Conservation (phyloP, 106 monocot genomes). For the Platanthera guangdongensis region DNA sequence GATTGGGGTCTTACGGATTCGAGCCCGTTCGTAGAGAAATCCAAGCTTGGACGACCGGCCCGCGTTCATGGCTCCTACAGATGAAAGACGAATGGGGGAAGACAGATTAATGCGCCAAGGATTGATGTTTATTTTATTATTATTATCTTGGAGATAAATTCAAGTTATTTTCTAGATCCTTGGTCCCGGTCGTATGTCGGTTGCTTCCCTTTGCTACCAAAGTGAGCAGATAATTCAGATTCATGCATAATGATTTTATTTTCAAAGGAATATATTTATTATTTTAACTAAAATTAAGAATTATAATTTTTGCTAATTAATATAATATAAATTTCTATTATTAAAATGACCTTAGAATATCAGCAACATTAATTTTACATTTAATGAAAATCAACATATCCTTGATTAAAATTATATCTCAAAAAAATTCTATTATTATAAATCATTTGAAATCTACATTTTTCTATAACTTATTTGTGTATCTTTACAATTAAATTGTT, state of each 20-base stretch:
- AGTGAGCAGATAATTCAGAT: background rate
- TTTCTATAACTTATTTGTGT: too few relatives aligned
- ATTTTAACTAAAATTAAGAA: background rate
- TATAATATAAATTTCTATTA: background rate
- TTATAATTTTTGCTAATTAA: background rate
- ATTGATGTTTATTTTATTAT: background rate
- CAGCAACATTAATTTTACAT: too few relatives aligned
- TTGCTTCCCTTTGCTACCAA: background rate
- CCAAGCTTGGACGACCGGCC: slow-evolving; percentile 9
- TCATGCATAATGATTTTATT: background rate
- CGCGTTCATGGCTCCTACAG: slow-evolving; percentile 1
- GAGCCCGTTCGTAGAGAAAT: slow-evolving; percentile 2
- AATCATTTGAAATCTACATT: too few relatives aligned
- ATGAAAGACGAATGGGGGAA: background rate
- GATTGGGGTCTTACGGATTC: slow-evolving; percentile 10
- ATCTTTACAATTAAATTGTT: too few relatives aligned
- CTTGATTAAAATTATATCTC: too few relatives aligned
- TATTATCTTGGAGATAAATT: background rate
- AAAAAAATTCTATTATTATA: too few relatives aligned
- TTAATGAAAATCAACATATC: too few relatives aligned
- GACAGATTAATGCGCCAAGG: background rate
- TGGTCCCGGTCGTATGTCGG: background rate
- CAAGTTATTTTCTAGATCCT: background rate
- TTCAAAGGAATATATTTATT: background rate
- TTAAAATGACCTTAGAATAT: too few relatives aligned